Evolutionary conservation across 2,329 filamentous ascomycete genomes (phyloP), one percentile per base, ranked within the genome.

Genomic region (Monosporascus sp.): DNA sequence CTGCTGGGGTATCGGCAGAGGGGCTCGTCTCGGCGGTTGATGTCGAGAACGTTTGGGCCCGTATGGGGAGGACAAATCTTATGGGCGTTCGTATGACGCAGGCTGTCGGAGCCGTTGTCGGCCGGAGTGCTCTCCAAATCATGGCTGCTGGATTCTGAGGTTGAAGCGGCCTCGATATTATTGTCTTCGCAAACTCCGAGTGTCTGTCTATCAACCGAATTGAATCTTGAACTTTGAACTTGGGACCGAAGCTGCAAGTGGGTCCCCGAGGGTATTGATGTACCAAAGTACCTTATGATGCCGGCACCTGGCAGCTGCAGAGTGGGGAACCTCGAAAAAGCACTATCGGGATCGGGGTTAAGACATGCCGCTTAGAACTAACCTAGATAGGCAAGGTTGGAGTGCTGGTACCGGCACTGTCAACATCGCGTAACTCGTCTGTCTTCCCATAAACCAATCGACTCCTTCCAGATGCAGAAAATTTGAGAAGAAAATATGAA

Each of bases 71-170:
- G 11, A 51, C 42, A n/a, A 53, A 39, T 20, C 55, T 54, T 17
- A 45, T 48, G 11, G 57, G 27, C 5, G 50, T 24, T 17, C 38
- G 24, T 25, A 49, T 51, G 47, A 50, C 27, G 41, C 37, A 55
- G 54, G 36, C 55, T 36, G 54, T 36, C 46, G 38, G 61, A 57
- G 53, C 57, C 56, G 52, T 47, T 51, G 63, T 48, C 51, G 51
- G 60, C 54, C 59, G 57, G 27, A 66, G n/a, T 15, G 50, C 48
- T 54, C 61, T 60, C 17, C 51, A 52, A 31, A 65, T 42, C 54
- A 66, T 66, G 42, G 20, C 48, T 31, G 44, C 17, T 41, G 11
- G 17, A 34, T 48, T 18, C 6, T 34, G 22, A 25, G 27, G 27
- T 14, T n/a, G 25, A 17, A 34, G 6, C 6, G 15, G 15, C 15